phyloP scores from a whole-genome alignment of 2,329 filamentous ascomycete genomes.

The Microsporum canis region DNA sequence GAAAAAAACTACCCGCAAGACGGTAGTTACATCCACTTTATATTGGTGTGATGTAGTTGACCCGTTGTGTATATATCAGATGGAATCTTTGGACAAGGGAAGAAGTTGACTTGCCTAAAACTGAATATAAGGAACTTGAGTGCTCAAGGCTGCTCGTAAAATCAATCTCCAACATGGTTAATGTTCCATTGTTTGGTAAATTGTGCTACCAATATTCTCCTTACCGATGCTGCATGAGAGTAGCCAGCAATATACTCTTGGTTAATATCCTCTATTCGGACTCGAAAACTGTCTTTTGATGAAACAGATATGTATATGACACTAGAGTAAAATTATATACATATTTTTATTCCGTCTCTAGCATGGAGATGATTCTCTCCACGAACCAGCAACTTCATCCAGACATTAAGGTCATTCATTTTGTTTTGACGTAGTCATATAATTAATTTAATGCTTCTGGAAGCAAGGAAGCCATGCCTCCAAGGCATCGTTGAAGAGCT shows the following conservation, averaged over 20 bases:
- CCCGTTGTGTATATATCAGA: not conserved
- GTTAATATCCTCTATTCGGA: too few species aligned
- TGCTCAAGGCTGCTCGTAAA: not conserved
- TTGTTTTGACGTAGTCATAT: not conserved
- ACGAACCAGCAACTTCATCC: not conserved
- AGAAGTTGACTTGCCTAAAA: not conserved
- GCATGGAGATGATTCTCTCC: not conserved
- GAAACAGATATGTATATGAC: not conserved
- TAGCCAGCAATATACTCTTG: too few species aligned
- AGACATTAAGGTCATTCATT: not conserved
- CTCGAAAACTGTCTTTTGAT: too few species aligned
- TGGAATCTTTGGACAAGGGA: not conserved
- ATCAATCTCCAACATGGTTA: not conserved
- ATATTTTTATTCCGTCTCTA: not conserved
- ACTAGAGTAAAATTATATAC: not conserved
- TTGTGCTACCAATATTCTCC: not conserved
- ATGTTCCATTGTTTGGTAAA: not conserved
- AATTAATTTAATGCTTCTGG: constrained; percentile 10
- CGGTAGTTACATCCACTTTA: not conserved
- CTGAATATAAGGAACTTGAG: not conserved
- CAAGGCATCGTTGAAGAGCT: constrained; percentile 33
- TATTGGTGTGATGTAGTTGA: not conserved
- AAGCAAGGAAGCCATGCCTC: constrained; percentile 39
- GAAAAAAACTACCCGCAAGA: not conserved
- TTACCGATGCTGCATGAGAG: too few species aligned